Evolutionary conservation across 2,329 filamentous ascomycete species (phyloP), one percentile per base, ranked within the genome.

Genomic region (Penicillium freii): DNA sequence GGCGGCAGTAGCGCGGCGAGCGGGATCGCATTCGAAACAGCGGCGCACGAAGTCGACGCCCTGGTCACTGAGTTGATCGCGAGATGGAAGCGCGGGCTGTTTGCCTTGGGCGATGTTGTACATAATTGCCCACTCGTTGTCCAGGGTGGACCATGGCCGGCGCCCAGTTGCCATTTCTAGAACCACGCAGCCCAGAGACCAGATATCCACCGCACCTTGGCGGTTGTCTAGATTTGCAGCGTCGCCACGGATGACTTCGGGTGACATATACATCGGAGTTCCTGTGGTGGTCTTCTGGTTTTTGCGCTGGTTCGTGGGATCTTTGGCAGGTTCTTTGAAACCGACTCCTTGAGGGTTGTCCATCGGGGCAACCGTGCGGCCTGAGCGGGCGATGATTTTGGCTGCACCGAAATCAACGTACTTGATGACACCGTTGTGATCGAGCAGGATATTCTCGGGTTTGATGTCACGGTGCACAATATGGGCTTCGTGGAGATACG

Each of bases 81-180:
- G 73, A 0, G 85, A 82, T 1, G 94, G 94, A 55, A 97, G 81
- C 71, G 91, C 88, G 6, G 94, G 94, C 48, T 92, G 90, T 68
- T 97, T 96, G 63, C 94, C 94, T 72, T 96, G 93, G 1, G 94
- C 94, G 70, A 99, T 99, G 79, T 97, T 97, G 82, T 97, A 99
- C 94, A 99, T 99, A 78, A 99, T 97, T 42, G 94, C 94, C 92
- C 92, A 99, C 75, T 99, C 94, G 72, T 99, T 99, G 78, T 99
- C 94, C 46, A 97, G 86, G 63, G 88, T 91, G 27, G 92, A 91
- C 94, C 94, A 99, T 1, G 94, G 94, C 17, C 93, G 87, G 61
- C 92, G 86, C 21, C 94, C 94, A 0, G 94, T 99, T 4, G 91
- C 91, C 93, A 99, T 97, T 75, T 99, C 94, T 42, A 97, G 84